phyloP scores from a whole-genome alignment of 2,329 filamentous ascomycete genomes.

The Alternaria triticina region DNA sequence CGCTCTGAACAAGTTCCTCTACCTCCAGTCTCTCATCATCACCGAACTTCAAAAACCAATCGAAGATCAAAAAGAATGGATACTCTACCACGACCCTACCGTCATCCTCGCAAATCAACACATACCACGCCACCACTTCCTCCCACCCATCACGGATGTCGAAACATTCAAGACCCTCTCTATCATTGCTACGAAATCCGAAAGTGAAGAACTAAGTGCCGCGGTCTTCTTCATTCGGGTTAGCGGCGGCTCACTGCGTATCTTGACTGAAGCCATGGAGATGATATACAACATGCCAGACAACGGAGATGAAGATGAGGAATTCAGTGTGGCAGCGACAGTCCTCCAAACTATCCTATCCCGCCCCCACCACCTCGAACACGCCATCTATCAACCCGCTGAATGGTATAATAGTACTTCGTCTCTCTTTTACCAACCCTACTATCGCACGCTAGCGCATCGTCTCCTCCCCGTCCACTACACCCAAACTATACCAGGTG shows the following conservation, averaged over 20 bases:
- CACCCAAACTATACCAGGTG: background rate
- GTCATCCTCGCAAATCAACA: slow-evolving; percentile 39
- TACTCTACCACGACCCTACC: slow-evolving; percentile 22
- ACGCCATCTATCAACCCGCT: background rate
- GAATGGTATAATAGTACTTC: slow-evolving; percentile 5
- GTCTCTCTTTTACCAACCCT: background rate
- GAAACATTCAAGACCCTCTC: slow-evolving; percentile 26
- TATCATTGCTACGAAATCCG: slow-evolving; percentile 31
- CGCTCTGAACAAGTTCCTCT: slow-evolving; percentile 46
- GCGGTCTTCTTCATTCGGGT: slow-evolving; percentile 33
- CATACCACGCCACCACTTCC: slow-evolving; percentile 39
- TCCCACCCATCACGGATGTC: slow-evolving; percentile 28
- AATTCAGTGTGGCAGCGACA: background rate
- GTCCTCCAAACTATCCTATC: slow-evolving; percentile 51
- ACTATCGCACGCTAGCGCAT: background rate
- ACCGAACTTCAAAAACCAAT: slow-evolving; percentile 24
- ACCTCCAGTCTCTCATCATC: slow-evolving; percentile 31
- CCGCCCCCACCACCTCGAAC: background rate
- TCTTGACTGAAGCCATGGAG: slow-evolving; percentile 35
- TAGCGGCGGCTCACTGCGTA: background rate
- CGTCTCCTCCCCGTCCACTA: background rate
- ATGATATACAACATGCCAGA: slow-evolving; percentile 37
- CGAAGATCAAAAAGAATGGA: slow-evolving; percentile 33
- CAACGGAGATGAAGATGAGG: background rate
- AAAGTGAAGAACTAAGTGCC: slow-evolving; percentile 28